A percentile compares a stretch with the other conserved stretches of the same genome.
Evolutionary conservation across 257 asterid species (phyloP).

Genomic region (Perilla frutescens): DNA sequence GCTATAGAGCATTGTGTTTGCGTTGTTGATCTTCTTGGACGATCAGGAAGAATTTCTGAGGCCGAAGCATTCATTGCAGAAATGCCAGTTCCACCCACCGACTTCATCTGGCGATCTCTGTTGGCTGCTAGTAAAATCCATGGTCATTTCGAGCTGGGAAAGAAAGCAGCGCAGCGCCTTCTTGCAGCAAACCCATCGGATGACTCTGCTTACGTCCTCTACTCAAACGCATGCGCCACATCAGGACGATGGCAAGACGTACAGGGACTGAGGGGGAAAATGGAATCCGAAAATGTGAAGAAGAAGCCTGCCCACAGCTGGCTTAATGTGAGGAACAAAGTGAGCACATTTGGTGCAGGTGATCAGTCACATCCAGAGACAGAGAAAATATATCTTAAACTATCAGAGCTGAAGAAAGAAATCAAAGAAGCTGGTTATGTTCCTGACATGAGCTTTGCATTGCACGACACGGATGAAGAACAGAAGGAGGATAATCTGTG

Average conservation of each 20-base stretch:
- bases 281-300: constrained; percentile 63
- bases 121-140: constrained; percentile 74
- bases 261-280: constrained; percentile 60
- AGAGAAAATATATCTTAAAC: constrained; percentile 48
- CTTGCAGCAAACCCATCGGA: constrained; percentile 72
- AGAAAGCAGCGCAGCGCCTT: constrained; percentile 63
- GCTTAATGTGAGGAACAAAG: constrained; percentile 65
- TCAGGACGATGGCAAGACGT: constrained; percentile 78
- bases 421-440: constrained; percentile 74
- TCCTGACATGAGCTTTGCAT: constrained; percentile 70
- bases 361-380: constrained; percentile 60
- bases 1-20: constrained; percentile 87
- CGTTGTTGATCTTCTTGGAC: constrained; percentile 84
- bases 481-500: constrained; percentile 80
- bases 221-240: constrained; percentile 79
- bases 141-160: constrained; percentile 65
- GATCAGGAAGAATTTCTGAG: constrained; percentile 74
- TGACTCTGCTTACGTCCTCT: constrained; percentile 85
- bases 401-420: constrained; percentile 59
- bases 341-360: constrained; percentile 68
- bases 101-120: constrained; percentile 80
- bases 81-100: constrained; percentile 80
- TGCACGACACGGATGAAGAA: constrained; percentile 90
- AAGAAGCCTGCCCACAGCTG: constrained; percentile 84
- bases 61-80: constrained; percentile 71